These are phyloP conservation scores for Salix dunnii DNA, from an alignment of 345 rosid species.

Conservation along the genomic window DNA sequence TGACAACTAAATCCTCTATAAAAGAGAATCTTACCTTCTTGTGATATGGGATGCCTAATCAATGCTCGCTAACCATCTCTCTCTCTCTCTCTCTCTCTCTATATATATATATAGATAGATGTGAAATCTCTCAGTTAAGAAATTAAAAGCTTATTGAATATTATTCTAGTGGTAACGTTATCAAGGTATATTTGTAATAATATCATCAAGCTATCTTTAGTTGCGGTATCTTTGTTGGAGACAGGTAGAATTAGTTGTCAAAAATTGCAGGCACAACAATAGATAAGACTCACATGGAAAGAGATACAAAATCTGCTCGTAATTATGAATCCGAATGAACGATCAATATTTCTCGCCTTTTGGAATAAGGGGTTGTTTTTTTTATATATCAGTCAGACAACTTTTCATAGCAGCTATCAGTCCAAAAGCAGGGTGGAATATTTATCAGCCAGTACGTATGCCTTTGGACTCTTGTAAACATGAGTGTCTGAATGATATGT, in stretches of 20 bases:
- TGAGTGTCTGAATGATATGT: background rate
- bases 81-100: no score
- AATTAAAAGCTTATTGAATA: no score
- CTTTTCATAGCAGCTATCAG: background rate
- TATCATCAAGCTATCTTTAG: no score
- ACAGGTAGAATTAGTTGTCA: conserved; percentile 4
- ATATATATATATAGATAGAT: no score
- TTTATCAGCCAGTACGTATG: background rate
- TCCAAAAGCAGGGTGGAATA: background rate
- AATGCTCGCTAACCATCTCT: no score
- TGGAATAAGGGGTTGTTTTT: background rate
- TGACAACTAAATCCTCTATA: no score
- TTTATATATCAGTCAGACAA: no score
- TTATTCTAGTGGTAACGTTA: no score
- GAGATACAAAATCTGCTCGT: background rate
- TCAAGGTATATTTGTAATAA: no score
- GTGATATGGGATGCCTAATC: no score
- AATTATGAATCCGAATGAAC: background rate
- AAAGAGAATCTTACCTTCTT: no score
- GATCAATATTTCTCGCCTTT: background rate
- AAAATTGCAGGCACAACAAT: conserved; percentile 1
- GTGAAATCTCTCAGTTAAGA: no score
- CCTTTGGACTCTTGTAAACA: background rate
- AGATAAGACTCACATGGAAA: background rate
- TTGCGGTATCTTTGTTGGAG: background rate